phyloP scores from a whole-genome alignment of 176 grass and related monocot genomes.

The Hordeum marinum region DNA sequence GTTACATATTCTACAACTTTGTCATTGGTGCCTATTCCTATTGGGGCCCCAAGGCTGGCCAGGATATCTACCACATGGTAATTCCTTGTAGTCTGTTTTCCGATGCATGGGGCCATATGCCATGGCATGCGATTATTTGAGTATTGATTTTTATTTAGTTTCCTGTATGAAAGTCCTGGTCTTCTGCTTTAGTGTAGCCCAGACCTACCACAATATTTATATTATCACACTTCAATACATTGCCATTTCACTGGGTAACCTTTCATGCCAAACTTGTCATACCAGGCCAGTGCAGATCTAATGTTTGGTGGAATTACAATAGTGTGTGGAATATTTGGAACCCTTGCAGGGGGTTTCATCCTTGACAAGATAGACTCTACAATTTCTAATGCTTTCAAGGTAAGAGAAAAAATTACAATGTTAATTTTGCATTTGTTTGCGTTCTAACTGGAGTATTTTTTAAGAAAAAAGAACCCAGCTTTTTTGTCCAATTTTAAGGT shows the following conservation, averaged over 20 bases:
- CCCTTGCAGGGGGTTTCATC: conserved; percentile 77
- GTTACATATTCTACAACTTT: conserved; percentile 94
- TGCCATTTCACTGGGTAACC: not conserved
- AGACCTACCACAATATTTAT: conserved; percentile 10
- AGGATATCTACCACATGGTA: conserved; percentile 96
- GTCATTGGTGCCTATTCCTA: conserved; percentile 99
- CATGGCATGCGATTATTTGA: not conserved
- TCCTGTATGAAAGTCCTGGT: not conserved
- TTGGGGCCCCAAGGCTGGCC: conserved; percentile 95
- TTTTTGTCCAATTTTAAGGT: not conserved
- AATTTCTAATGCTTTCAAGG: conserved; percentile 96
- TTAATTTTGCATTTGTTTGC: not conserved
- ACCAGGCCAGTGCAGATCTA: conserved; percentile 80
- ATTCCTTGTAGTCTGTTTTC: conserved; percentile 1
- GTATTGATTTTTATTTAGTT: not conserved
- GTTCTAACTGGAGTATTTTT: not conserved
- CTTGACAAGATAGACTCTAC: conserved; percentile 83
- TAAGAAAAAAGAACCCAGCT: not conserved
- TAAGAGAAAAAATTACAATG: conserved; percentile 24
- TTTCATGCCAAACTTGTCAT: conserved; percentile 39
- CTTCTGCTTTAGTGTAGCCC: not conserved
- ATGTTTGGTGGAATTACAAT: conserved; percentile 99
- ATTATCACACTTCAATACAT: not conserved
- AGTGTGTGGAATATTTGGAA: conserved; percentile 94
- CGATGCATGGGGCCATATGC: not conserved